Conservation (phyloP, 345 rosid species). For the Microcos paniculata region DNA sequence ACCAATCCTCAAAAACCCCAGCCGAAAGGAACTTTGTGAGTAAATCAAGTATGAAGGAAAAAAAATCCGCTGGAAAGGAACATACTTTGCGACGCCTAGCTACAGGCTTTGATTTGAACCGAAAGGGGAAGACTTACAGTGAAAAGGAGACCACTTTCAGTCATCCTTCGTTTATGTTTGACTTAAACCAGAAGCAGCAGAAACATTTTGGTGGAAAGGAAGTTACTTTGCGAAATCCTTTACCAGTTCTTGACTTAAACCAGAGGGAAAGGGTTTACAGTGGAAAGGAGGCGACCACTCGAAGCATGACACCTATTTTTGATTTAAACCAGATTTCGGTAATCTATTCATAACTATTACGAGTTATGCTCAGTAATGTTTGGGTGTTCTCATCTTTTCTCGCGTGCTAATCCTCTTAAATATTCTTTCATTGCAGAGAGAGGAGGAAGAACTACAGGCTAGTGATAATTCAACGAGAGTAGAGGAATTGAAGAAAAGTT, state of each 20-base stretch:
- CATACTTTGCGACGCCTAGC: constrained; percentile 4
- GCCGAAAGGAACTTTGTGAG: constrained; percentile 3
- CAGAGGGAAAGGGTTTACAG: constrained; percentile 32
- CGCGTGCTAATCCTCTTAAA: constrained; percentile 11
- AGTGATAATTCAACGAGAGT: constrained; percentile 31
- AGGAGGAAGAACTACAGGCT: constrained; percentile 66
- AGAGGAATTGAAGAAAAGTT: constrained; percentile 42
- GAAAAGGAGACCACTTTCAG: constrained; percentile 28
- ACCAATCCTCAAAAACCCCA: constrained; percentile 32
- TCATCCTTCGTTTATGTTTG: constrained; percentile 19
- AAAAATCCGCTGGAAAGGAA: constrained; percentile 23
- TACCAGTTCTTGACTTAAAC: constrained; percentile 33
- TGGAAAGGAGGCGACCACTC: constrained; percentile 41
- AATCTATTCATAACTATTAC: constrained; percentile 13
- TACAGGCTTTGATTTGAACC: constrained; percentile 21
- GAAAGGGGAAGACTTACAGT: constrained; percentile 23
- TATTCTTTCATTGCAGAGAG: constrained; percentile 47
- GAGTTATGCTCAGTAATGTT: neutral
- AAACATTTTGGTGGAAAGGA: constrained; percentile 27
- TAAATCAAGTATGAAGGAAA: constrained; percentile 30
- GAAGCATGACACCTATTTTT: constrained; percentile 43
- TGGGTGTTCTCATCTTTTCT: neutral
- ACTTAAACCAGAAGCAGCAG: constrained; percentile 35
- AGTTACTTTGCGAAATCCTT: constrained; percentile 11
- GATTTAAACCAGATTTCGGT: constrained; percentile 94